Evolutionary conservation across 208 protist genomes (phyloP).

Genomic region (Crithidia fasciculata): DNA sequence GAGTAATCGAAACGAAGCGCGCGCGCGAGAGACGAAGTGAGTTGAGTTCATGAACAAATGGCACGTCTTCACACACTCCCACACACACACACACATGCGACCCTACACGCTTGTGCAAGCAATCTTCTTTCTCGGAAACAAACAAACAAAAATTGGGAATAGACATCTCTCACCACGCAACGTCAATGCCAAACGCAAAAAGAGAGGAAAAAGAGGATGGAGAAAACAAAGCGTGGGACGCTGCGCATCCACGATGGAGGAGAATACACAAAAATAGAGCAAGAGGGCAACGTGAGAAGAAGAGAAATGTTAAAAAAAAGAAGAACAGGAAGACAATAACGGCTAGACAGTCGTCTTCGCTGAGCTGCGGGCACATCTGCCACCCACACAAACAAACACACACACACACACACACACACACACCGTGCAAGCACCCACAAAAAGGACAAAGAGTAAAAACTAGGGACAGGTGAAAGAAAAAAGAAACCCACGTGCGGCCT

Average conservation of each 20-base stretch:
- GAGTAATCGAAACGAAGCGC: too few species aligned
- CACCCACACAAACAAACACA: neutral
- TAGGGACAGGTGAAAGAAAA: neutral
- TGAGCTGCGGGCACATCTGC: too few species aligned
- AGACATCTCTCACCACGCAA: too few species aligned
- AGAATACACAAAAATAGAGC: too few species aligned
- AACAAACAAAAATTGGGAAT: neutral
- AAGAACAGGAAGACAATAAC: neutral
- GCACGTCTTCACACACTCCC: neutral
- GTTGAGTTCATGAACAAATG: too few species aligned
- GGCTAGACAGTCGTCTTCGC: too few species aligned
- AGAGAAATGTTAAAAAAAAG: neutral
- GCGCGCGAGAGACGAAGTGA: too few species aligned
- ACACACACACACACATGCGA: neutral
- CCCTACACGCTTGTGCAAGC: neutral
- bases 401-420: constrained; percentile 12
- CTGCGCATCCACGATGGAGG: too few species aligned
- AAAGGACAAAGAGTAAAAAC: neutral
- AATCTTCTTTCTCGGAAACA: neutral
- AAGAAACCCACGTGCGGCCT: neutral
- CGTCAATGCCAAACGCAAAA: too few species aligned
- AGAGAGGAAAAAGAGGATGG: too few species aligned
- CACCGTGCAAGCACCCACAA: neutral
- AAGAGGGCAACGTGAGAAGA: too few species aligned
- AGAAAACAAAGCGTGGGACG: too few species aligned